Evolutionary conservation across 495 filamentous ascomycete genomes (phyloP), one percentile per base, ranked within the genome.

Genomic region (Paragyromitra xinjiangensis): DNA sequence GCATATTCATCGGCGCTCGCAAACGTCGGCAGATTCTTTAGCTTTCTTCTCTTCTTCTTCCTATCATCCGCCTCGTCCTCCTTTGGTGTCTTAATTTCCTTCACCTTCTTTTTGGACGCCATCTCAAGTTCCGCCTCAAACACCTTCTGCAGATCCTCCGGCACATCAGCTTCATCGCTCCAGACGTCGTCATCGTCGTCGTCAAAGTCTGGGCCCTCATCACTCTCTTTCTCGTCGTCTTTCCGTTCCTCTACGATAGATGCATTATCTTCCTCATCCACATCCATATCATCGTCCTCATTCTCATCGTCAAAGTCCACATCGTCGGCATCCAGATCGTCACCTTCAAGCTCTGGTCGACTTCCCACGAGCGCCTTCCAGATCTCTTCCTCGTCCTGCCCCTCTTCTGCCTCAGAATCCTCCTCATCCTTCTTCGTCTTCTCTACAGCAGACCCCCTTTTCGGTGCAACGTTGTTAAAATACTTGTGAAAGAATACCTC

Each of bases 401-500:
- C 73, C 71, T 91, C 90, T 34, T 88, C 85, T 3, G 85, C 88
- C 65, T 91, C 91, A 24, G 69, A 72, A 34, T 87, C 86, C 39
- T 85, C 86, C 4, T 84, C 86, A 6, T 84, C 86, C 6, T 77
- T 83, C 5, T 78, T 83, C 51, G 0, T 78, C 82, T 34, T 80
- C 81, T 75, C 89, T 75, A 87, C 87, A 73, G 83, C 84, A 19
- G 83, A 79, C 73, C 89, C 88, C 82, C 91, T 90, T 83, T 92
- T 95, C 1, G 80, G 80, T 56, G 91, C 92, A 53, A 94, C 84
- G 65, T 91, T 88, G 73, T 88, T 90, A 83, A 99, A 98, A 88
- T 98, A 99, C 71, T 92, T 90, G 84, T 99, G 95, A 88, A 99
- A 99, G 89, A 99, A 99, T 55, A 92, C 93, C 80, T 99, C 96